These are phyloP conservation scores for Lyophyllum decastes DNA, from an alignment of 768 basidiomycete species.

Conservation along the genomic window DNA sequence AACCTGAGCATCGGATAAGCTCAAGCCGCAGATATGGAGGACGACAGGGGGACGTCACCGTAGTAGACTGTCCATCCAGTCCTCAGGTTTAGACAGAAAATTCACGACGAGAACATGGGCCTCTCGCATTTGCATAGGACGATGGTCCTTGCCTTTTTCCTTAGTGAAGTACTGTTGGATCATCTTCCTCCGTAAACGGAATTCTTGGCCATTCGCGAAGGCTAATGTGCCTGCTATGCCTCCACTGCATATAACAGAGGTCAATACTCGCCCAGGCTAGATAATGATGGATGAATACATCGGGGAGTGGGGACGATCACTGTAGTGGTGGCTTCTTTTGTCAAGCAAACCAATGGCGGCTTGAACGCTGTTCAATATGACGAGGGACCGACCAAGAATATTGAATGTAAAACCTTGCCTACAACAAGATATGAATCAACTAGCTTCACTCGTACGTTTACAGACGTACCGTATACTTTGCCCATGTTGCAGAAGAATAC, in stretches of 20 bases:
- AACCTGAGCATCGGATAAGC: too few species aligned
- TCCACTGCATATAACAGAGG: not conserved
- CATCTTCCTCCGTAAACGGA: constrained; percentile 12
- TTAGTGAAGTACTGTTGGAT: constrained; percentile 12
- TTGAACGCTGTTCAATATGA: constrained; percentile 35
- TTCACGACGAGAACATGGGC: constrained; percentile 16
- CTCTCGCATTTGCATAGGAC: constrained; percentile 13
- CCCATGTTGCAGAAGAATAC: constrained; percentile 1
- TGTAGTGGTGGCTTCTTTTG: constrained; percentile 38
- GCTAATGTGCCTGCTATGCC: constrained; percentile 1
- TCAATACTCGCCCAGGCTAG: not conserved
- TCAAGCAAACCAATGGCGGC: constrained; percentile 43
- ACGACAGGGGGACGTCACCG: not conserved
- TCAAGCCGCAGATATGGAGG: constrained; percentile 16
- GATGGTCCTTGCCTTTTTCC: constrained; percentile 5
- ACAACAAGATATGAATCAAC: not conserved
- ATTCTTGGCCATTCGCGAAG: constrained; percentile 17
- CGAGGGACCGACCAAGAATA: constrained; percentile 18
- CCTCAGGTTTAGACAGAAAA: constrained; percentile 13
- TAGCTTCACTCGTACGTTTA: not conserved
- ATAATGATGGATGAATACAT: constrained; percentile 3
- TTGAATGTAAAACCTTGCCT: constrained; percentile 18
- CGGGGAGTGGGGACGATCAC: constrained; percentile 27
- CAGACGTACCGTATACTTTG: not conserved
- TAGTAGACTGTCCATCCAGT: constrained; percentile 15